phyloP scores from a whole-genome alignment of 108 stramenopile species.

The Parmales sp. region DNA sequence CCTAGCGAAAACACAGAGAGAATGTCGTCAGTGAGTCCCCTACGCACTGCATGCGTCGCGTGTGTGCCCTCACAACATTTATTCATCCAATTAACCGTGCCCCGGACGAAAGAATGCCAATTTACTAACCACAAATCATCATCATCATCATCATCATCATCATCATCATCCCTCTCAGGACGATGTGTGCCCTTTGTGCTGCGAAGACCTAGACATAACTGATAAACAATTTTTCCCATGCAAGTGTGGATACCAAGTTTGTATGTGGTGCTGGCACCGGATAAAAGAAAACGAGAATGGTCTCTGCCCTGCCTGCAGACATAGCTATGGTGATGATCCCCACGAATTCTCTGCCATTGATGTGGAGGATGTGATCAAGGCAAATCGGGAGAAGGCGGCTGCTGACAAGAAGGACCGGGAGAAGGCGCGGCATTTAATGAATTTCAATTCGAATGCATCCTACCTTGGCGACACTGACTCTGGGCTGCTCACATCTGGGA shows the following conservation, averaged over 20 bases:
- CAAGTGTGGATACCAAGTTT: slow-evolving; percentile 95
- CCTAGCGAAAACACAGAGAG: too few species aligned
- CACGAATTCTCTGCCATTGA: slow-evolving; percentile 92
- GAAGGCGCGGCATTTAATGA: background rate
- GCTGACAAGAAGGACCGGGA: slow-evolving; percentile 65
- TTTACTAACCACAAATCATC: too few species aligned
- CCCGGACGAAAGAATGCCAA: too few species aligned
- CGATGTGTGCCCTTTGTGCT: slow-evolving; percentile 84
- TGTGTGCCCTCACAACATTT: too few species aligned
- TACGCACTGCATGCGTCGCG: too few species aligned
- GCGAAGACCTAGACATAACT: slow-evolving; percentile 90
- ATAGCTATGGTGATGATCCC: slow-evolving; percentile 90
- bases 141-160: background rate
- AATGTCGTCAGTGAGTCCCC: too few species aligned
- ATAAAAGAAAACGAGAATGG: slow-evolving; percentile 91
- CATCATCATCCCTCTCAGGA: background rate
- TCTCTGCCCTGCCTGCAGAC: slow-evolving; percentile 92
- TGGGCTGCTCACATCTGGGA: too few species aligned
- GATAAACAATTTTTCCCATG: slow-evolving; percentile 95
- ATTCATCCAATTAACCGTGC: too few species aligned
- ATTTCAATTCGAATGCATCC: background rate
- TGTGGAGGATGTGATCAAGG: slow-evolving; percentile 76
- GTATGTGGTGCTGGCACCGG: slow-evolving; percentile 99
- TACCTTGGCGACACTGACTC: too few species aligned
- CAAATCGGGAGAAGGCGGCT: slow-evolving; percentile 72